Percentiles rank a stretch among this genome's conserved stretches.
Evolutionary conservation across 768 basidiomycete genomes (phyloP).

Genomic region (Termitomyces sp.): DNA sequence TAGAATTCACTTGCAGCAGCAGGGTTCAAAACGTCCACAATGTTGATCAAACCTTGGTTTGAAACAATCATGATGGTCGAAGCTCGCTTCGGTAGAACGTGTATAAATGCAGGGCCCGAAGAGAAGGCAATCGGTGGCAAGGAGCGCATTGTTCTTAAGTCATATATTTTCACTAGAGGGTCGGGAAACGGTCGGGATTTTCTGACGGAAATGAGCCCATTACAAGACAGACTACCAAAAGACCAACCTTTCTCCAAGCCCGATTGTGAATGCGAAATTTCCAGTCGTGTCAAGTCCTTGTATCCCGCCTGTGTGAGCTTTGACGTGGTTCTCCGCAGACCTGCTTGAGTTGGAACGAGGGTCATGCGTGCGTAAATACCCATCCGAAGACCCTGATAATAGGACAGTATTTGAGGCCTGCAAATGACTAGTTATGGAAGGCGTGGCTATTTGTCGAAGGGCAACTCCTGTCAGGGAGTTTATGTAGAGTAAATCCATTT

Average conservation of each 20-base stretch:
- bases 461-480: constrained; percentile 69
- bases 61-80: constrained; percentile 74
- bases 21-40: constrained; percentile 75
- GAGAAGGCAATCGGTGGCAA: constrained; percentile 86
- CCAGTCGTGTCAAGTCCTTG: constrained; percentile 77
- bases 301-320: constrained; percentile 78
- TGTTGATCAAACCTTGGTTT: constrained; percentile 75
- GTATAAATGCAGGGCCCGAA: constrained; percentile 81
- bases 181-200: constrained; percentile 86
- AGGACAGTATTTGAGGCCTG: constrained; percentile 59
- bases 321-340: constrained; percentile 49
- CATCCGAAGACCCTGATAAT: constrained; percentile 68
- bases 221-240: neutral
- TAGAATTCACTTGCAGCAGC: constrained; percentile 68
- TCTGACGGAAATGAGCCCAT: constrained; percentile 32
- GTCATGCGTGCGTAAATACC: constrained; percentile 66
- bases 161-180: constrained; percentile 89
- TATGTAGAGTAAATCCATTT: constrained; percentile 60
- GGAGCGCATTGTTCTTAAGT: constrained; percentile 76
- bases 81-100: constrained; percentile 69
- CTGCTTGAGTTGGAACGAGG: constrained; percentile 55
- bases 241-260: constrained; percentile 73
- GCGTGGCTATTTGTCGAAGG: constrained; percentile 48
- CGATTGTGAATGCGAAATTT: constrained; percentile 81
- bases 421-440: constrained; percentile 61